Conservation (phyloP, 2,329 filamentous ascomycete species). For the Ophiostoma montium region DNA sequence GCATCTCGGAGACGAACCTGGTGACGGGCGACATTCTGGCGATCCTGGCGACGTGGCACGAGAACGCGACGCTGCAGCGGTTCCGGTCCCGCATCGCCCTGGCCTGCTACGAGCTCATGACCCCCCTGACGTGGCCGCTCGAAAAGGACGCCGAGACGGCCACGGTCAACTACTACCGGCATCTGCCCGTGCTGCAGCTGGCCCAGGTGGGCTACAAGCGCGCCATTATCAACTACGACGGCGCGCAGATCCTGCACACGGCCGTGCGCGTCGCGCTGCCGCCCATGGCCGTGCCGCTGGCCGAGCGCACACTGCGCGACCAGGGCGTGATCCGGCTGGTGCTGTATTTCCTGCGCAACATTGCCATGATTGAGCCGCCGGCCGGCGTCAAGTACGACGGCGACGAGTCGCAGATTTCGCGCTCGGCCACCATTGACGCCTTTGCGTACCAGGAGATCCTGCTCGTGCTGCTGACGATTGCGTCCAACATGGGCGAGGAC, state of each 20-base stretch:
- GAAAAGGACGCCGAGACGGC: constrained; percentile 66
- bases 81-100: constrained; percentile 68
- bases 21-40: constrained; percentile 79
- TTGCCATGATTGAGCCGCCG: constrained; percentile 69
- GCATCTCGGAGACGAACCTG: constrained; percentile 83
- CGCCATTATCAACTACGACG: constrained; percentile 71
- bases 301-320: constrained; percentile 65
- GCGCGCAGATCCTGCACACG: constrained; percentile 62
- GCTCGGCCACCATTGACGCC: constrained; percentile 74
- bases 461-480: constrained; percentile 67
- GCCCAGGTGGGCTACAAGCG: constrained; percentile 85
- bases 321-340: constrained; percentile 87
- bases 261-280: constrained; percentile 71
- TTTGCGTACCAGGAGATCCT: constrained; percentile 89
- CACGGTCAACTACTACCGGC: constrained; percentile 85
- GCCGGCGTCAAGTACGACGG: constrained; percentile 61
- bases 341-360: constrained; percentile 77
- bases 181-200: constrained; percentile 77
- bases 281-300: constrained; percentile 64
- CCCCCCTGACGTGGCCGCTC: constrained; percentile 87
- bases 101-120: constrained; percentile 78
- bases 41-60: constrained; percentile 72
- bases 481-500: constrained; percentile 87
- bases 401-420: constrained; percentile 80
- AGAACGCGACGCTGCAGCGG: constrained; percentile 55